A percentile compares a stretch with the other conserved stretches of the same genome.
Conservation (phyloP, 1,284 basidiomycete genomes). For the Leucoagaricus sp. region DNA sequence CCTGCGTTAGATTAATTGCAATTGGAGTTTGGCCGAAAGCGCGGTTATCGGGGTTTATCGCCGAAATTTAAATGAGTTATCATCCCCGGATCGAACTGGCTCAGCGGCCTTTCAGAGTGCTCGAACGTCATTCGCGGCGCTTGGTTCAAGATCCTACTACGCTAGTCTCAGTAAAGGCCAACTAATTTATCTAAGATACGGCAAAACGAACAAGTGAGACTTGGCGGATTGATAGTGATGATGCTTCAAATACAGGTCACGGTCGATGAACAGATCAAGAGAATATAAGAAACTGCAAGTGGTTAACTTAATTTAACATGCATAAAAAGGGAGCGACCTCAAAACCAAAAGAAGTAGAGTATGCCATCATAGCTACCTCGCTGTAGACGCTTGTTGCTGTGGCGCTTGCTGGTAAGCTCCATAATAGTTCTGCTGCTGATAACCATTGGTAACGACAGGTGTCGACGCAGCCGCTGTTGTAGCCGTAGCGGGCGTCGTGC, state of each 20-base stretch:
- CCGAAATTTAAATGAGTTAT: neutral
- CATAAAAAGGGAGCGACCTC: neutral
- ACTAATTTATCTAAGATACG: slow-evolving; percentile 7
- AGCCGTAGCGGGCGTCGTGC: slow-evolving; percentile 18
- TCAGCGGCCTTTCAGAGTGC: neutral
- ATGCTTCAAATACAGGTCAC: neutral
- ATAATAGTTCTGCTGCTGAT: slow-evolving; percentile 26
- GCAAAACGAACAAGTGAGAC: neutral
- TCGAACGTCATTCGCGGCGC: neutral
- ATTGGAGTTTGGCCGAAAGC: too few species aligned
- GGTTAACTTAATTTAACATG: slow-evolving; percentile 9
- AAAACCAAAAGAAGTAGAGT: slow-evolving; percentile 4
- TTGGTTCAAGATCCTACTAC: neutral
- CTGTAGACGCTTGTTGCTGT: slow-evolving; percentile 19
- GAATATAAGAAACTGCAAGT: too few species aligned
- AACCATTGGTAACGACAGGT: slow-evolving; percentile 11
- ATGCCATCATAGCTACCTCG: slow-evolving; percentile 19
- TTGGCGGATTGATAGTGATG: too few species aligned
- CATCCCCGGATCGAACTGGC: neutral
- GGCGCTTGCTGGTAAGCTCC: slow-evolving; percentile 28
- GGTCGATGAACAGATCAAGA: too few species aligned
- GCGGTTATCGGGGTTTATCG: slow-evolving; percentile 1
- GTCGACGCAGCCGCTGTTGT: slow-evolving; percentile 23
- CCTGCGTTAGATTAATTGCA: too few species aligned
- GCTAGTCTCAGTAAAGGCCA: neutral